Evolutionary conservation across 106 monocot species (phyloP), one percentile per base, ranked within the genome.

Genomic region (Triglochin maritima): DNA sequence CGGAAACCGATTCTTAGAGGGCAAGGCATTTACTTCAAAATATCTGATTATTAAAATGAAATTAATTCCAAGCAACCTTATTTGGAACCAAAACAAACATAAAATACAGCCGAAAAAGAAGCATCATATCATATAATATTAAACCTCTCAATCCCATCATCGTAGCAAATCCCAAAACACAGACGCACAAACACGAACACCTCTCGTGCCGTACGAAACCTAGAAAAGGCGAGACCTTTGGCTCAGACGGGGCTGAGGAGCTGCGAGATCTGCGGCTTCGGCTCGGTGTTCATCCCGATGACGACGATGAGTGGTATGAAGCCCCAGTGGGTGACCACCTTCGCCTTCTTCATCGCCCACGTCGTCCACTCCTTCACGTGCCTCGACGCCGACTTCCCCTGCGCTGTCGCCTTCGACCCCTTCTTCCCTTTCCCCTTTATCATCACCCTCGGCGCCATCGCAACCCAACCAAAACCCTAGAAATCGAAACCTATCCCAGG

Each of bases 261-360:
- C 69, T 76, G 76, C 12, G 61, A 69, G 3, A 76, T 44, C 55
- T 68, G 67, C 15, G 76, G 69, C 53, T 76, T 76, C n/a, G 76
- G 76, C 13, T 76, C 76, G 17, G 76, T 69, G 69, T 76, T 76
- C 76, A 76, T 76, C n/a, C 76, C 76, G 53, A 76, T 69, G 62
- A 76, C 62, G 46, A 76, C 63, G 62, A 76, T 46, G 29, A 76
- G 69, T 4, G 76, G 76, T 47, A 76, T 69, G 63, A 76, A 76
- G 47, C 76, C 76, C 76, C 76, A 76, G 76, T 76, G 76, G 13
- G 76, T 50, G 11, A 46, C 55, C 17, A 76, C 76, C 76, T 76
- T 76, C 12, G 76, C 76, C 69, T 76, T 76, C 76, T 76, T 76
- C 69, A 76, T 76, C 55, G 76, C 47, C 76, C 76, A 76, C 6